phyloP scores from a whole-genome alignment of 768 basidiomycete species.

The Rhizopogon sp. region DNA sequence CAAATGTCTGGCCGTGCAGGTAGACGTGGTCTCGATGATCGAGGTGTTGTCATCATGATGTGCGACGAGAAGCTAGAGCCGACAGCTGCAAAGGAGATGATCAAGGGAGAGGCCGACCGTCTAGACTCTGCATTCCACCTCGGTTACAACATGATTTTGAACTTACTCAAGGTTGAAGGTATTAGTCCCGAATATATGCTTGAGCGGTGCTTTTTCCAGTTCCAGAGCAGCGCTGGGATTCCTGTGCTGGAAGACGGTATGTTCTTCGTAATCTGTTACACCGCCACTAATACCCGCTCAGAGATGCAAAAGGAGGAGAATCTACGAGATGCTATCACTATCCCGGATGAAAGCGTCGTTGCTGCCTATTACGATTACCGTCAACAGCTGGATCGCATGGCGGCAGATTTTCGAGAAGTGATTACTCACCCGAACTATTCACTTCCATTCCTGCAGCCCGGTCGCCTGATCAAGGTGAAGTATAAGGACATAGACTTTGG shows the following conservation, averaged over 20 bases:
- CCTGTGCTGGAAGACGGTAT: slow-evolving; percentile 79
- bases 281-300: slow-evolving; percentile 25
- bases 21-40: slow-evolving; percentile 92
- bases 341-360: slow-evolving; percentile 80
- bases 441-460: slow-evolving; percentile 90
- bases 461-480: slow-evolving; percentile 88
- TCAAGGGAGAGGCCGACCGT: slow-evolving; percentile 96
- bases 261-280: slow-evolving; percentile 14
- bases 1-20: slow-evolving; percentile 99
- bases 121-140: slow-evolving; percentile 98
- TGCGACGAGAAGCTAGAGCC: slow-evolving; percentile 98
- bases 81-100: slow-evolving; percentile 87
- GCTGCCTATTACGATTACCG: slow-evolving; percentile 89
- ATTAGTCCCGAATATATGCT: slow-evolving; percentile 98
- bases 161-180: slow-evolving; percentile 97
- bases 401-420: slow-evolving; percentile 83
- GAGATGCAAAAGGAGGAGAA: slow-evolving; percentile 76
- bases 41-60: slow-evolving; percentile 99
- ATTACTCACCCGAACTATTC: slow-evolving; percentile 94
- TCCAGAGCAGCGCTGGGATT: slow-evolving; percentile 91
- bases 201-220: slow-evolving; percentile 96
- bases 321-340: slow-evolving; percentile 52
- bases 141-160: slow-evolving; percentile 98
- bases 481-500: slow-evolving; percentile 88
- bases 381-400: slow-evolving; percentile 90